Percentiles rank a stretch among this genome's conserved stretches.
These are phyloP conservation scores for Suhomyces wounanorum DNA, from an alignment of 1,139 yeast genomes.

Conservation along the genomic window DNA sequence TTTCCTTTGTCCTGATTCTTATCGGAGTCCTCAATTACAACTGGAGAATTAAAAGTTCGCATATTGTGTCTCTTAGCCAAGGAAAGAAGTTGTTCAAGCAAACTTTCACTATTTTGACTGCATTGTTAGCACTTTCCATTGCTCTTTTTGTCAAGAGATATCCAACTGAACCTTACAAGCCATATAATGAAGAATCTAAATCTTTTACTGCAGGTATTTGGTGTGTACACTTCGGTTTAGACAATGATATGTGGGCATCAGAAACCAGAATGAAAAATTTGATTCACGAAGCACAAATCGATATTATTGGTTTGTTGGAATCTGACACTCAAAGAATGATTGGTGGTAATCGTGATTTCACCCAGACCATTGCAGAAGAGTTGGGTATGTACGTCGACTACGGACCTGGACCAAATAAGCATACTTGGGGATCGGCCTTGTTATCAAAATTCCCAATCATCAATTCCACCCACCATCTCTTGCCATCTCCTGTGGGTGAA, in stretches of 20 bases:
- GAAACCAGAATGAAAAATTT: constrained; percentile 87
- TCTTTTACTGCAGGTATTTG: constrained; percentile 93
- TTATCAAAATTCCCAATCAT: constrained; percentile 92
- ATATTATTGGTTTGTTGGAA: constrained; percentile 87
- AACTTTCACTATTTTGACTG: constrained; percentile 26
- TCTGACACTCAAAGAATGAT: constrained; percentile 91
- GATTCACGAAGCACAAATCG: constrained; percentile 81
- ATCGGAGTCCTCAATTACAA: constrained; percentile 39
- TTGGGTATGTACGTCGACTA: constrained; percentile 92
- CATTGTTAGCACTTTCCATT: constrained; percentile 34
- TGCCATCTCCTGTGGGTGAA: constrained; percentile 97
- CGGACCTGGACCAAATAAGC: constrained; percentile 98
- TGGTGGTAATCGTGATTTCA: constrained; percentile 93
- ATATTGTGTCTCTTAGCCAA: constrained; percentile 25
- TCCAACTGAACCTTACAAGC: constrained; percentile 59
- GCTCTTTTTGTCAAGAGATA: constrained; percentile 57
- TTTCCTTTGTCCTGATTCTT: constrained; percentile 47
- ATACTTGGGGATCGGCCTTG: constrained; percentile 96
- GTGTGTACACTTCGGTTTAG: constrained; percentile 97
- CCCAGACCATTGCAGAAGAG: constrained; percentile 90
- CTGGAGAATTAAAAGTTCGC: constrained; percentile 24
- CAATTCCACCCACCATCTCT: constrained; percentile 82
- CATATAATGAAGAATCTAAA: constrained; percentile 75
- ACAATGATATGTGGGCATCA: constrained; percentile 97
- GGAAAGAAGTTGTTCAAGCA: constrained; percentile 26